Evolutionary conservation across 2,329 filamentous ascomycete species (phyloP).

Genomic region (Fonsecaea erecta): DNA sequence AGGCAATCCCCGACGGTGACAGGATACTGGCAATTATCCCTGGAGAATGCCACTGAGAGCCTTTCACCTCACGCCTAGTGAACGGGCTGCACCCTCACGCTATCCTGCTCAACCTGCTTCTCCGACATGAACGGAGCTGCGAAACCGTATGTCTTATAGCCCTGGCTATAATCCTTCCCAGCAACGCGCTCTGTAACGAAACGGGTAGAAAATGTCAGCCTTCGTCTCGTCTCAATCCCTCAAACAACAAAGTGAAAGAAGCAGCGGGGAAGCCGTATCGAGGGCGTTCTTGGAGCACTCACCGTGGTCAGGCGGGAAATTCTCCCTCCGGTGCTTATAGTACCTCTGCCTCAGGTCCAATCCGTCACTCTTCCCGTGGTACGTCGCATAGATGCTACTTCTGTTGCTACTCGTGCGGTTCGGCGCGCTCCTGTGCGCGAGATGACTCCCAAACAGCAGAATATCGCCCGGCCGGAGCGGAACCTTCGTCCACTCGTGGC

Average conservation of each 20-base stretch:
- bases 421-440: constrained; percentile 42
- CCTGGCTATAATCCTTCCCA: constrained; percentile 27
- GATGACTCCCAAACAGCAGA: constrained; percentile 43
- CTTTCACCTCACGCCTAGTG: no score
- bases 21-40: no score
- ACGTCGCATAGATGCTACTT: constrained; percentile 41
- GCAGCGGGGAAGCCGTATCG: neutral
- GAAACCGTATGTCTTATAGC: constrained; percentile 27
- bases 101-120: constrained; percentile 21
- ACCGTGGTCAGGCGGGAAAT: constrained; percentile 28
- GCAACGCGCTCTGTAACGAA: constrained; percentile 17
- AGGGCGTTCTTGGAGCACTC: neutral
- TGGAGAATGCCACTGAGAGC: no score
- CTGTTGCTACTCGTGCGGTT: constrained; percentile 39
- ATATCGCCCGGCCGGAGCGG: constrained; percentile 42
- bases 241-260: neutral
- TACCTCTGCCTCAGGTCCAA: constrained; percentile 22
- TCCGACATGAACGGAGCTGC: constrained; percentile 28
- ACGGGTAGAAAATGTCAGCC: neutral
- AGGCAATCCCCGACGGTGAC: no score
- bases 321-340: constrained; percentile 26
- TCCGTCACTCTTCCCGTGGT: constrained; percentile 29
- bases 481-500: constrained; percentile 42
- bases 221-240: neutral
- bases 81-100: constrained; percentile 16